A percentile compares a stretch with the other conserved stretches of the same genome.
Conservation (phyloP, 805 yeast genomes). For the Myxozyma sirexii region DNA sequence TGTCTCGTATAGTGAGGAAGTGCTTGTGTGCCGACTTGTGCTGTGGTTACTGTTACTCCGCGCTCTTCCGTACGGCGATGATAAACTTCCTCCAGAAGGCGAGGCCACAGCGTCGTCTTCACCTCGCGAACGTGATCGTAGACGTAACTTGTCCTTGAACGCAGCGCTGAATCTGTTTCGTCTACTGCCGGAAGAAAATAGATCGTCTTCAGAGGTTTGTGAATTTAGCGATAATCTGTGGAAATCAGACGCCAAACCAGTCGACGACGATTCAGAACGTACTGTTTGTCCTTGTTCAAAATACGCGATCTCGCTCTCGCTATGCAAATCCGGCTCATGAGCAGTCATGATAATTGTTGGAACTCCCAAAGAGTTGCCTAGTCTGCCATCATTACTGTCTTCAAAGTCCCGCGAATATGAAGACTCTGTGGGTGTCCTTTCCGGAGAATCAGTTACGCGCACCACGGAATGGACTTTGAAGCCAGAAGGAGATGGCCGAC, state of each 20-base stretch:
- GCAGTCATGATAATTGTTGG: conserved; percentile 6
- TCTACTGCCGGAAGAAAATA: not conserved
- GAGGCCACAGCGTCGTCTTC: conserved; percentile 5
- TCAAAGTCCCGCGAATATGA: not conserved
- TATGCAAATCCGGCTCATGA: not conserved
- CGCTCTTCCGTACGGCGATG: conserved; percentile 8
- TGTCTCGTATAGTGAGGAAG: not conserved
- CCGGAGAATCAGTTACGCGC: not conserved
- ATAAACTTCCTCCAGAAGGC: conserved; percentile 9
- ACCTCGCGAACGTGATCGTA: not conserved
- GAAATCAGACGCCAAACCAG: not conserved
- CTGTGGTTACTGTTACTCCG: not conserved
- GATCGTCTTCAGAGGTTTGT: not conserved
- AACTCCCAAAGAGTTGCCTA: not conserved
- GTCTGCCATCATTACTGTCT: not conserved
- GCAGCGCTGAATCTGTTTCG: conserved; percentile 7
- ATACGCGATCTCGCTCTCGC: not conserved
- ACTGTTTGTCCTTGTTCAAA: not conserved
- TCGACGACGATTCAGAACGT: not conserved
- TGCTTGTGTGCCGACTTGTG: not conserved
- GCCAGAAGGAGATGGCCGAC: not conserved
- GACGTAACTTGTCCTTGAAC: conserved; percentile 2
- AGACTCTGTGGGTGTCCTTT: too few species aligned
- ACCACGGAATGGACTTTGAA: conserved; percentile 11
- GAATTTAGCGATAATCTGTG: not conserved